A percentile compares a stretch with the other conserved stretches of the same genome.
These are phyloP conservation scores for Protostelium mycophagum DNA, from an alignment of 78 protist species.

Conservation along the genomic window DNA sequence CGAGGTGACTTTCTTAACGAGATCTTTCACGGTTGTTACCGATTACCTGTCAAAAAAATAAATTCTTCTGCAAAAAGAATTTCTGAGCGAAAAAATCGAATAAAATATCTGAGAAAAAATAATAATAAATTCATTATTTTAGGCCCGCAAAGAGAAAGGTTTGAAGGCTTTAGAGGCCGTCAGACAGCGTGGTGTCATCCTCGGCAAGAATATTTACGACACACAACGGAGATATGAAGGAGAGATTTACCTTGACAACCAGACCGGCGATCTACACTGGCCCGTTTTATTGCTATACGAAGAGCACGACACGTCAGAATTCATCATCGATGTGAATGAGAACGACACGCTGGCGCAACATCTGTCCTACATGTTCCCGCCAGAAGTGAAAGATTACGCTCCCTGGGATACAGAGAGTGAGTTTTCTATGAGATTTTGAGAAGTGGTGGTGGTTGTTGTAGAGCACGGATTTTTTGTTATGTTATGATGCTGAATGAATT, in stretches of 20 bases:
- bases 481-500: no score
- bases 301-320: conserved; percentile 21
- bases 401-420: conserved; percentile 46
- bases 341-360: conserved; percentile 47
- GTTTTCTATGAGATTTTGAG: background rate
- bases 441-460: background rate
- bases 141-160: background rate
- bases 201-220: conserved; percentile 26
- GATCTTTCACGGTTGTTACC: no score
- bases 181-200: conserved; percentile 9
- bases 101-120: background rate
- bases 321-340: conserved; percentile 41
- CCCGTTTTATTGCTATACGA: background rate
- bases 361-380: conserved; percentile 55
- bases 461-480: no score
- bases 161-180: background rate
- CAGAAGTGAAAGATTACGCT: conserved; percentile 18
- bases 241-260: background rate
- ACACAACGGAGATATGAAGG: background rate
- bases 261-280: background rate
- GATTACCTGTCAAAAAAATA: no score
- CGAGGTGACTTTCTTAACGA: no score
- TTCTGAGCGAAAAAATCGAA: no score
- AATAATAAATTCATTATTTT: background rate
- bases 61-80: no score